Evolutionary conservation across 164 flowering plant species (phyloP).

Genomic region (Stephania japonica): DNA sequence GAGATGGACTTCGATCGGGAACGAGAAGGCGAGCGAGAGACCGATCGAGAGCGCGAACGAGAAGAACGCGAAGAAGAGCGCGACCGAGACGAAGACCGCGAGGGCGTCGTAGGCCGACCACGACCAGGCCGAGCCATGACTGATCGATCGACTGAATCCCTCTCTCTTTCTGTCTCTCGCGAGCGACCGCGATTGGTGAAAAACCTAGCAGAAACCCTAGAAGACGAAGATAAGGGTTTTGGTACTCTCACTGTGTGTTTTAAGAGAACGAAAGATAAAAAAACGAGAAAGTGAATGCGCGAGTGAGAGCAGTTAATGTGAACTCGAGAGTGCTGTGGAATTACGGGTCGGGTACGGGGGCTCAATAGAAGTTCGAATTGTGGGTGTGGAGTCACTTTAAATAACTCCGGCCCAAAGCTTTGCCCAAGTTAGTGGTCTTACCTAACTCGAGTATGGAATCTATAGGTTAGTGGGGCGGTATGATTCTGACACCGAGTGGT

Average conservation of each 20-base stretch:
- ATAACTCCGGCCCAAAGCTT: no score
- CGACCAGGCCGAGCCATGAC: slow-evolving; percentile 42
- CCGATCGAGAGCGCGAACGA: slow-evolving; percentile 28
- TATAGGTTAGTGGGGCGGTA: no score
- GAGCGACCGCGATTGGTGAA: background rate
- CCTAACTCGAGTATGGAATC: no score
- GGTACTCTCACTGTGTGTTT: background rate
- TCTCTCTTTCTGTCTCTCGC: background rate
- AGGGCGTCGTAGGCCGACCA: slow-evolving; percentile 28
- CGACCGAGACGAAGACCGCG: slow-evolving; percentile 35
- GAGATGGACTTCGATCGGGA: slow-evolving; percentile 52
- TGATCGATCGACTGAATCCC: background rate
- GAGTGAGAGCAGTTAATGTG: no score
- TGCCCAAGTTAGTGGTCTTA: no score
- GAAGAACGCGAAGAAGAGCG: slow-evolving; percentile 48
- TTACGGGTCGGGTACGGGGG: no score
- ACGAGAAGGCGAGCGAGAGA: slow-evolving; percentile 43
- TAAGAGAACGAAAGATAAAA: background rate
- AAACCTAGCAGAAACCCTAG: slow-evolving; percentile 7
- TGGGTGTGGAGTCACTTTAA: no score
- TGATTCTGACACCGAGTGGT: no score
- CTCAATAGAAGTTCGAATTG: no score
- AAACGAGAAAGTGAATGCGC: no score
- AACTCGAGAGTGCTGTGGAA: no score
- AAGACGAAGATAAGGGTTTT: background rate